phyloP scores from a whole-genome alignment of 192 early-diverging fungal genomes.

The Coemansia umbellata region DNA sequence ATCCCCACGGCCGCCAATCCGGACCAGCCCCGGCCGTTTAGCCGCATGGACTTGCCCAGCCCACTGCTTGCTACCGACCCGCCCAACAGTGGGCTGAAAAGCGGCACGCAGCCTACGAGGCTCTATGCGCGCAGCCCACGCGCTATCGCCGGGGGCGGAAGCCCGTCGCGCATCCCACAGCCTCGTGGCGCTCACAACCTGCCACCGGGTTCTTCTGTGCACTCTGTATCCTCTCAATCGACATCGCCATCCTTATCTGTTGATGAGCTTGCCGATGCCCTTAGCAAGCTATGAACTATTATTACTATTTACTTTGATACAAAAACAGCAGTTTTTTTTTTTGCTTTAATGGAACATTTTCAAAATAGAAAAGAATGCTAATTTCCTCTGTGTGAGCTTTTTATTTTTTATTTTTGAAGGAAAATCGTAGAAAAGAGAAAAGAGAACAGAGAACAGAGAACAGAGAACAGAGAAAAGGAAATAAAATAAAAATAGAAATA shows the following conservation, averaged over 20 bases:
- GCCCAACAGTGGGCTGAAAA: too few species aligned
- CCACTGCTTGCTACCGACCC: not conserved
- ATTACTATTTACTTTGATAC: not conserved
- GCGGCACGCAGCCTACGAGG: not conserved
- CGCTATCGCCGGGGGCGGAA: not conserved
- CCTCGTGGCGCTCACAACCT: too few species aligned
- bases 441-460: not conserved
- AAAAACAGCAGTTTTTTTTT: not conserved
- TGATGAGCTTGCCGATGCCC: slow-evolving; percentile 18
- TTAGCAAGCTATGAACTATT: slow-evolving; percentile 10
- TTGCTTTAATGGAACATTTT: too few species aligned
- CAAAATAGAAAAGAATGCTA: too few species aligned
- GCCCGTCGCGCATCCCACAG: slow-evolving; percentile 19
- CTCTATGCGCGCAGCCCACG: not conserved
- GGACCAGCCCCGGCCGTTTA: not conserved
- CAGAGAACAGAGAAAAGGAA: too few species aligned
- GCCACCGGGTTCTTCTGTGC: slow-evolving; percentile 1
- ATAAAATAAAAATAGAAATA: too few species aligned
- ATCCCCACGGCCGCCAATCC: not conserved
- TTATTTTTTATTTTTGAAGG: too few species aligned
- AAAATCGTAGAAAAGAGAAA: too few species aligned
- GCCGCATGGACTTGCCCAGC: not conserved
- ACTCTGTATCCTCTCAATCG: not conserved
- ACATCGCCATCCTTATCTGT: slow-evolving; percentile 2
- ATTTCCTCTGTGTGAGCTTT: too few species aligned